Conservation (phyloP, 148 eudicot genomes). For the Cornus florida region DNA sequence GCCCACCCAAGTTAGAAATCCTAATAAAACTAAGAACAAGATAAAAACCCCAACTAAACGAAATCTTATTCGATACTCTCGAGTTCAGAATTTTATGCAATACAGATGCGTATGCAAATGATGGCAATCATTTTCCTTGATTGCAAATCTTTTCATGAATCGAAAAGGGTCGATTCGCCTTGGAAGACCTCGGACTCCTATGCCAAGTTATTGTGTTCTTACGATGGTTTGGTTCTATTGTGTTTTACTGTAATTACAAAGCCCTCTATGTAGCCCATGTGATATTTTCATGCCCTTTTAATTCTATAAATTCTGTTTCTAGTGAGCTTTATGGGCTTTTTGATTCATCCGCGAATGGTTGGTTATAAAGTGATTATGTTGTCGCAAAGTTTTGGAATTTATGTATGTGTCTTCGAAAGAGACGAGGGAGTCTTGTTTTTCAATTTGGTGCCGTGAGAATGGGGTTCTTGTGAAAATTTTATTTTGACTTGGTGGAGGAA, state of each 20-base stretch:
- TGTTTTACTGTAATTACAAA: too few species aligned
- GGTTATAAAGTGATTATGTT: slow-evolving; percentile 50
- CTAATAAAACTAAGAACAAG: too few species aligned
- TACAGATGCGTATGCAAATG: slow-evolving; percentile 32
- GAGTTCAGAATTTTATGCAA: slow-evolving; percentile 21
- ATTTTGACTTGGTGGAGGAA: slow-evolving; percentile 31
- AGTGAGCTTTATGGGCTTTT: slow-evolving; percentile 42
- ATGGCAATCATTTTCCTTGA: slow-evolving; percentile 17
- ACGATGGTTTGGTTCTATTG: slow-evolving; percentile 41
- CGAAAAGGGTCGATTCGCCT: slow-evolving; percentile 18
- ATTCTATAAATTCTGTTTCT: slow-evolving; percentile 17
- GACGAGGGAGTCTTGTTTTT: slow-evolving; percentile 28
- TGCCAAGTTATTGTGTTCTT: slow-evolving; percentile 44
- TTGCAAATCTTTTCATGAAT: too few species aligned
- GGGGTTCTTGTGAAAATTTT: slow-evolving; percentile 31
- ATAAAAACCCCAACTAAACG: background rate
- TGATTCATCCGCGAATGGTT: slow-evolving; percentile 25
- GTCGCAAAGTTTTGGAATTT: background rate
- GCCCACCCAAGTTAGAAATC: too few species aligned
- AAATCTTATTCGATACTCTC: slow-evolving; percentile 25
- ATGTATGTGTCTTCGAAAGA: slow-evolving; percentile 19
- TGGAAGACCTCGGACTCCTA: slow-evolving; percentile 13
- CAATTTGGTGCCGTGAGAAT: slow-evolving; percentile 24
- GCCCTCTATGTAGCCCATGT: slow-evolving; percentile 30
- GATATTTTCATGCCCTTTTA: slow-evolving; percentile 19